Conservation (phyloP, 2,329 filamentous ascomycete species). For the Gaeumannomyces tritici region DNA sequence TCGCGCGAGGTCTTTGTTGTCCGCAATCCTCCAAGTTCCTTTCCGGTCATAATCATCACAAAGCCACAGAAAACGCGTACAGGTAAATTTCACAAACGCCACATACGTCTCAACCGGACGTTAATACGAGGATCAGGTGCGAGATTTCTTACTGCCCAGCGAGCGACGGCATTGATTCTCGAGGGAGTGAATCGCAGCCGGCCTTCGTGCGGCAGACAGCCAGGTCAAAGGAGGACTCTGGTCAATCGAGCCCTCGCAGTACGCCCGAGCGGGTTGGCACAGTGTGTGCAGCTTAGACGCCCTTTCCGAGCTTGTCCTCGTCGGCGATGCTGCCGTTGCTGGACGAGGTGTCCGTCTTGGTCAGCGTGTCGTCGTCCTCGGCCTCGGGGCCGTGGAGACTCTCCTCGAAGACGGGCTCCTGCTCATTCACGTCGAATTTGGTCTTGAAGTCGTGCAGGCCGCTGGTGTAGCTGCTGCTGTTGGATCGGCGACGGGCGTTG, state of each 20-base stretch:
- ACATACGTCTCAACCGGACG: neutral
- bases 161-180: too few species aligned
- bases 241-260: neutral
- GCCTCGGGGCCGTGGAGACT: constrained; percentile 59
- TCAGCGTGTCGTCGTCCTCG: constrained; percentile 47
- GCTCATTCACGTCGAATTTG: constrained; percentile 88
- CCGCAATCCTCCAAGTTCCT: neutral
- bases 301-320: constrained; percentile 32
- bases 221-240: neutral
- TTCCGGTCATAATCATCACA: neutral
- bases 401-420: constrained; percentile 89
- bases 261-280: too few species aligned
- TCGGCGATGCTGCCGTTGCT: constrained; percentile 45
- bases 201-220: neutral
- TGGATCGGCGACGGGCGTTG: constrained; percentile 85
- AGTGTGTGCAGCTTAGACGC: constrained; percentile 1
- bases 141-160: neutral
- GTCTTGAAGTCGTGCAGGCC: constrained; percentile 77
- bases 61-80: neutral
- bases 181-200: too few species aligned
- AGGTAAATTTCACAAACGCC: neutral
- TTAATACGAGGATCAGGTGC: neutral
- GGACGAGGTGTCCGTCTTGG: constrained; percentile 50
- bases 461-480: constrained; percentile 68
- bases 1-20: neutral